These are phyloP conservation scores for Cryptococcus sp. DNA, from an alignment of 1,284 basidiomycete genomes.

Conservation along the genomic window DNA sequence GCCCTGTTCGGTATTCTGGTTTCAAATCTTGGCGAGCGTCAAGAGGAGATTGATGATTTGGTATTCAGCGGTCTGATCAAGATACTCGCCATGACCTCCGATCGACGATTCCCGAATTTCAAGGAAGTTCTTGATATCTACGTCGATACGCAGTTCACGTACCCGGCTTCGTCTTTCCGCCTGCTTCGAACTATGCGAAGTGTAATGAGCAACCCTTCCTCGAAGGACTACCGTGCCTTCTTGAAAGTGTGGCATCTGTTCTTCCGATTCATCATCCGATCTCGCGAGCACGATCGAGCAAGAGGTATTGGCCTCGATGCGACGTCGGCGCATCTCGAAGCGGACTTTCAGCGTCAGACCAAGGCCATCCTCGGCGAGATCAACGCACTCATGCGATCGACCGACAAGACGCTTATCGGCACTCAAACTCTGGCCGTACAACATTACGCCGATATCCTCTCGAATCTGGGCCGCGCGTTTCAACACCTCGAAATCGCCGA, in stretches of 20 bases:
- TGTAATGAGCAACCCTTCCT: conserved; percentile 72
- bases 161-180: conserved; percentile 72
- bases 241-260: conserved; percentile 95
- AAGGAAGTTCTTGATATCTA: conserved; percentile 90
- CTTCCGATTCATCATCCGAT: conserved; percentile 88
- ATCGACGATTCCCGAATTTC: conserved; percentile 95
- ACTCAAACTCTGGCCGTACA: conserved; percentile 93
- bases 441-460: conserved; percentile 89
- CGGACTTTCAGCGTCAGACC: conserved; percentile 79
- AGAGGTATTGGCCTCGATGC: conserved; percentile 76
- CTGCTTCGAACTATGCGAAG: conserved; percentile 85
- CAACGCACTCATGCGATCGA: conserved; percentile 83
- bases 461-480: conserved; percentile 81
- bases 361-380: conserved; percentile 75
- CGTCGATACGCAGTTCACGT: conserved; percentile 85
- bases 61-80: conserved; percentile 90
- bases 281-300: conserved; percentile 81
- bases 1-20: conserved; percentile 87
- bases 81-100: conserved; percentile 85
- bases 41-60: conserved; percentile 75
- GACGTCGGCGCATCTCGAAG: conserved; percentile 81
- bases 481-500: conserved; percentile 77
- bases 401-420: conserved; percentile 80
- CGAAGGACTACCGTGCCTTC: conserved; percentile 77
- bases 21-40: conserved; percentile 66